Evolutionary conservation across 768 basidiomycete genomes (phyloP).

Genomic region (Termitomyces sp.): DNA sequence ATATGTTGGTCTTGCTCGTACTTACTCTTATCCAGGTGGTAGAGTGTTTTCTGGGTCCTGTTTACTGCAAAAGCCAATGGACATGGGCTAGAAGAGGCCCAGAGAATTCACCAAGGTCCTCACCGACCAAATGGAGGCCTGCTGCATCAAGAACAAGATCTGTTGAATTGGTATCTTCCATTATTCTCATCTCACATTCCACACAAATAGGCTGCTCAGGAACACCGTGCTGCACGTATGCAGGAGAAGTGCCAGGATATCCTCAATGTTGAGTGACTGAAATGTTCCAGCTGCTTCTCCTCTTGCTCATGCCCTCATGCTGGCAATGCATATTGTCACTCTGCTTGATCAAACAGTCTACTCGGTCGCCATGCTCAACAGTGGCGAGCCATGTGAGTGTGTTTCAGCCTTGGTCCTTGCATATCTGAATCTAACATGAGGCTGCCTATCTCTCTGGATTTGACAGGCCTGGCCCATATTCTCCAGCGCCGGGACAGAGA

Average conservation of each 20-base stretch:
- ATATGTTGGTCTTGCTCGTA: conserved; percentile 10
- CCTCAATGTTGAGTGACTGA: conserved; percentile 81
- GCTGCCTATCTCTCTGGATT: conserved; percentile 4
- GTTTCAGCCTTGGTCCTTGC: conserved; percentile 7
- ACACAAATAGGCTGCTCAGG: conserved; percentile 73
- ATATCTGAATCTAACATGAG: conserved; percentile 16
- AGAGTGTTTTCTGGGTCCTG: conserved; percentile 86
- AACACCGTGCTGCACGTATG: conserved; percentile 83
- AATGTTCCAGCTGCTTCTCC: no score
- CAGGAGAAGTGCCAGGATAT: conserved; percentile 90
- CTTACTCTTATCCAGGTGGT: conserved; percentile 54
- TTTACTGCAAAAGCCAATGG: conserved; percentile 78
- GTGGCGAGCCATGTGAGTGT: conserved; percentile 21
- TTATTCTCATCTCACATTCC: not conserved
- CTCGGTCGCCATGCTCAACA: conserved; percentile 28
- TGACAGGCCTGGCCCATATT: conserved; percentile 46
- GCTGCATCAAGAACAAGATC: conserved; percentile 99
- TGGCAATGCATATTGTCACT: conserved; percentile 22
- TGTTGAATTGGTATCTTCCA: conserved; percentile 13
- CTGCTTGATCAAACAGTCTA: conserved; percentile 23
- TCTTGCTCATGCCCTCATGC: no score
- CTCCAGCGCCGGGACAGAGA: conserved; percentile 48
- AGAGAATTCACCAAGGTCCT: conserved; percentile 98
- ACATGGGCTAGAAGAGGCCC: conserved; percentile 66
- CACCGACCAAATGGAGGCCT: conserved; percentile 98